Evolutionary conservation across 2,329 filamentous ascomycete genomes (phyloP).

Genomic region (Pseudogymnoascus sp.): DNA sequence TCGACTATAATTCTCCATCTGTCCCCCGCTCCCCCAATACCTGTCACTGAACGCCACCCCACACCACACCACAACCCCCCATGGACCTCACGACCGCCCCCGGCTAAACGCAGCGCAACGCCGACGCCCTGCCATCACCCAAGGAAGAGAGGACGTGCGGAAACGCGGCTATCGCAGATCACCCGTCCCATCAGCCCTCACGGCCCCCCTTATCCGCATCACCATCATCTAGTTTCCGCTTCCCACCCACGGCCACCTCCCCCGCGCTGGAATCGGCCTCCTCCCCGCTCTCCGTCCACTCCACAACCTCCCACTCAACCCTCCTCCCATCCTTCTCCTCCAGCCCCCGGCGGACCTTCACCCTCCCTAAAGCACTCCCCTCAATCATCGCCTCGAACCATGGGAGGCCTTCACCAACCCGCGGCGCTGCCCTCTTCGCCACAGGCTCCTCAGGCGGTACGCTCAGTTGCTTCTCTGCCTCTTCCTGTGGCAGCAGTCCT

Average conservation of each 20-base stretch:
- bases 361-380: constrained; percentile 61
- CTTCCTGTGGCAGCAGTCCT: constrained; percentile 54
- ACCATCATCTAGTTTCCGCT: constrained; percentile 43
- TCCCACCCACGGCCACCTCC: constrained; percentile 31
- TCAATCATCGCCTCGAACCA: constrained; percentile 82
- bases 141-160: not conserved
- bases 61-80: not conserved
- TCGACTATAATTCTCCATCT: not conserved
- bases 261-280: constrained; percentile 19
- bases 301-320: constrained; percentile 77
- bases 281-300: constrained; percentile 51
- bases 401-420: constrained; percentile 48
- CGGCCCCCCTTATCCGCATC: constrained; percentile 10
- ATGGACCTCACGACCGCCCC: not conserved
- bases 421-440: constrained; percentile 21
- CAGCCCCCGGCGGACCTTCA: constrained; percentile 52
- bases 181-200: not conserved
- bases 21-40: not conserved
- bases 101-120: not conserved
- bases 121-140: not conserved
- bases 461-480: constrained; percentile 25
- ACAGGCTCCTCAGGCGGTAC: not conserved
- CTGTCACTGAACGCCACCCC: not conserved
- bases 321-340: constrained; percentile 50
- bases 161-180: constrained; percentile 1